Conservation (phyloP, 306 rosid genomes). For the Begonia fuchsioides region DNA sequence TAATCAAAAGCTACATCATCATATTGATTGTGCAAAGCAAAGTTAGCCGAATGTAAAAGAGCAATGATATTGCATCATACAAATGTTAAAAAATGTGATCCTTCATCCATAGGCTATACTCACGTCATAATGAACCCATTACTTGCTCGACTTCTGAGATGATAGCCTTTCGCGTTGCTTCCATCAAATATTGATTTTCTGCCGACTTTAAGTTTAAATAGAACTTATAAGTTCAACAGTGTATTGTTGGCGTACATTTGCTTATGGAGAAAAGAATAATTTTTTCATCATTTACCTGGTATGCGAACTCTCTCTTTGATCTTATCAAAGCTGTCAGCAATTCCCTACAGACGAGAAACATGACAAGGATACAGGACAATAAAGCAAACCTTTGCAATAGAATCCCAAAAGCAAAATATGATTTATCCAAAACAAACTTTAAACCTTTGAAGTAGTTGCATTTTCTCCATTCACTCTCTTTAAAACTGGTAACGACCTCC, state of each 20-base stretch:
- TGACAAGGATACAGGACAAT: neutral
- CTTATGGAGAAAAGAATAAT: constrained; percentile 4
- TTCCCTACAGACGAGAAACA: constrained; percentile 30
- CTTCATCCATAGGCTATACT: constrained; percentile 28
- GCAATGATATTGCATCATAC: neutral
- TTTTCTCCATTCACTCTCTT: constrained; percentile 31
- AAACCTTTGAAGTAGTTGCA: constrained; percentile 39
- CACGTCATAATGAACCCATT: constrained; percentile 55
- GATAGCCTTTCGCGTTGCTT: constrained; percentile 30
- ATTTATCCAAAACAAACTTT: neutral
- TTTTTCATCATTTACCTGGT: constrained; percentile 23
- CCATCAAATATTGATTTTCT: constrained; percentile 26
- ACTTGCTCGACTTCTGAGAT: constrained; percentile 43
- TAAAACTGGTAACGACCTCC: constrained; percentile 58
- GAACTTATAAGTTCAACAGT: constrained; percentile 6
- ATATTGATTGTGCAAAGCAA: neutral
- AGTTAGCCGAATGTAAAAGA: neutral
- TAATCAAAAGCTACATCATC: neutral
- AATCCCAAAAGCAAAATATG: neutral
- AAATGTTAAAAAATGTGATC: constrained; percentile 10
- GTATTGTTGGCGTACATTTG: neutral
- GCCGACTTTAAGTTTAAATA: constrained; percentile 35
- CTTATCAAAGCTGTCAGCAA: constrained; percentile 30
- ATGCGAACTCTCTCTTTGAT: constrained; percentile 19
- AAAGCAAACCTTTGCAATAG: constrained; percentile 5